These are phyloP conservation scores for Centrapalus pauciflorus DNA, from an alignment of 129 eudicot genomes.

Conservation along the genomic window DNA sequence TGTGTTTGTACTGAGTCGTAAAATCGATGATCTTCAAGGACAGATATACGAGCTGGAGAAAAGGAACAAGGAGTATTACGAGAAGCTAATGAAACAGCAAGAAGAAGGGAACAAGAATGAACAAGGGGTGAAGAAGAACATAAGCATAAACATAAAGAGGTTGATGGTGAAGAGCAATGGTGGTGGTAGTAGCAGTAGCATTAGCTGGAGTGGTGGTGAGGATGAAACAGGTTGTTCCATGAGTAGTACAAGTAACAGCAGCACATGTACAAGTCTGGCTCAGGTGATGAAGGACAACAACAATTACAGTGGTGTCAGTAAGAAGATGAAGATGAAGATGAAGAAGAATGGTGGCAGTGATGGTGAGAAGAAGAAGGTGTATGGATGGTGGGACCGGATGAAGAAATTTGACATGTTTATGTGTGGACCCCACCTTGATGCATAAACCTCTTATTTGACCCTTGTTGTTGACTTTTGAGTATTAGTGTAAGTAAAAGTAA, in stretches of 20 bases:
- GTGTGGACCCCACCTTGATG: constrained; percentile 55
- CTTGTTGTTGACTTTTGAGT: constrained; percentile 10
- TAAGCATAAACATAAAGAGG: constrained; percentile 21
- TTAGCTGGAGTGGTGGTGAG: constrained; percentile 36
- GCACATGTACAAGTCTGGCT: constrained; percentile 34
- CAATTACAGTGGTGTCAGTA: too few relatives aligned
- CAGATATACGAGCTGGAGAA: constrained; percentile 66
- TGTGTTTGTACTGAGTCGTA: constrained; percentile 52
- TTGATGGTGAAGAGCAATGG: constrained; percentile 16
- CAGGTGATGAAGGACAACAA: constrained; percentile 42
- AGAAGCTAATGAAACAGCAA: constrained; percentile 44
- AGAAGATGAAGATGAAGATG: not conserved
- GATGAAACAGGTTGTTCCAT: constrained; percentile 31
- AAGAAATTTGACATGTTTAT: constrained; percentile 63
- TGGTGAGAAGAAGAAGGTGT: constrained; percentile 36
- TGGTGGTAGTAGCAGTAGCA: constrained; percentile 37
- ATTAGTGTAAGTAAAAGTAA: not conserved
- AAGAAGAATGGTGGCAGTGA: constrained; percentile 13
- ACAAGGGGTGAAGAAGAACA: constrained; percentile 10
- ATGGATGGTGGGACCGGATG: constrained; percentile 61
- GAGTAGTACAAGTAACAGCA: constrained; percentile 29
- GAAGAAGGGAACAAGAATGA: constrained; percentile 19
- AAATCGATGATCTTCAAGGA: constrained; percentile 69
- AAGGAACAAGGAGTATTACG: constrained; percentile 65
- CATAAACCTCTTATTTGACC: too few relatives aligned